Conservation (phyloP, 2,329 filamentous ascomycete species). For the Claviceps sp. region DNA sequence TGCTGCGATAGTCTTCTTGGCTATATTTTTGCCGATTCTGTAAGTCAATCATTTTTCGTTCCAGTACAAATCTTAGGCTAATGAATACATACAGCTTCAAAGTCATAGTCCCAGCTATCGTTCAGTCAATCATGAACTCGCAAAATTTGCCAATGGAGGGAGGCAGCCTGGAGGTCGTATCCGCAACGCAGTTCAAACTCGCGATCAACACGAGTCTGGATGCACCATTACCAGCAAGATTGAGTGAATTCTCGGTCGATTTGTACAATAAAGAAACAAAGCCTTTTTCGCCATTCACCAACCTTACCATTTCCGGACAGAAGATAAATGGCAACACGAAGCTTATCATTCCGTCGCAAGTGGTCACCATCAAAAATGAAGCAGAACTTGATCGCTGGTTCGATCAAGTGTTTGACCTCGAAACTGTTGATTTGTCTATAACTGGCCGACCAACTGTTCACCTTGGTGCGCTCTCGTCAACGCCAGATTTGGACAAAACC, state of each 20-base stretch:
- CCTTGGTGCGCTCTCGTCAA: conserved; percentile 25
- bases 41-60: conserved; percentile 16
- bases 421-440: conserved; percentile 22
- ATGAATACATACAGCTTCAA: conserved; percentile 24
- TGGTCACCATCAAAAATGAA: conserved; percentile 23
- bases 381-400: conserved; percentile 27
- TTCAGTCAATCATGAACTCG: conserved; percentile 28
- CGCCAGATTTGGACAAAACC: conserved; percentile 26
- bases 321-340: conserved; percentile 23
- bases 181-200: conserved; percentile 20
- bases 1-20: conserved; percentile 25
- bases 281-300: conserved; percentile 11
- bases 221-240: conserved; percentile 22
- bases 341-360: conserved; percentile 21
- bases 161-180: conserved; percentile 21
- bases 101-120: conserved; percentile 31
- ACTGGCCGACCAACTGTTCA: conserved; percentile 23
- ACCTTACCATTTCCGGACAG: conserved; percentile 7
- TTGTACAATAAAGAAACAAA: conserved; percentile 26
- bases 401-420: conserved; percentile 24
- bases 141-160: conserved; percentile 25
- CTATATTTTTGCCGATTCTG: conserved; percentile 32
- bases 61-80: neutral
- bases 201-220: conserved; percentile 23
- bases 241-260: conserved; percentile 24